These are phyloP conservation scores for Pelargonium fulgidum DNA, from an alignment of 441 rosid genomes.

Conservation along the genomic window DNA sequence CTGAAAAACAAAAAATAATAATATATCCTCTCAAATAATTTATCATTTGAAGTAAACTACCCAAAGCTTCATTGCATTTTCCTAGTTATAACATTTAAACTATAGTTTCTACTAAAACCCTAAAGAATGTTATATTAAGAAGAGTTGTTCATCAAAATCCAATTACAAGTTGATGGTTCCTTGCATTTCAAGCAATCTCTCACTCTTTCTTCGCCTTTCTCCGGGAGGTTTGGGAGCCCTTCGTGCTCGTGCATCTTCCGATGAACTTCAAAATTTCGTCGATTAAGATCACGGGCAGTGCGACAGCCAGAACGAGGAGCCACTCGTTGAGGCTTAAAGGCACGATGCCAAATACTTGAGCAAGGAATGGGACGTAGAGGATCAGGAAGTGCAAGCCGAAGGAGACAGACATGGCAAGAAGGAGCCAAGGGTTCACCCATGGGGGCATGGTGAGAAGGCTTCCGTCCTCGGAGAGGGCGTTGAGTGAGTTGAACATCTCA, in stretches of 20 bases:
- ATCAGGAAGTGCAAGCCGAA: constrained; percentile 84
- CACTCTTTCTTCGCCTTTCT: background rate
- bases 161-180: background rate
- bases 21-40: no score
- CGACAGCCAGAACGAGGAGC: constrained; percentile 68
- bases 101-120: no score
- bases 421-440: constrained; percentile 88
- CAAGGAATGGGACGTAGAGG: constrained; percentile 75
- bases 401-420: constrained; percentile 72
- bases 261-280: constrained; percentile 75
- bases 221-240: background rate
- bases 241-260: constrained; percentile 51
- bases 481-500: constrained; percentile 94
- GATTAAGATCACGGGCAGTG: constrained; percentile 72
- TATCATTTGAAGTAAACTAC: no score
- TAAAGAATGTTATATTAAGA: background rate
- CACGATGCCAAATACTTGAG: constrained; percentile 69
- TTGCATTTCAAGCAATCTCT: background rate
- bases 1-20: no score
- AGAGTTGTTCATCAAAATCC: background rate
- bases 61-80: no score
- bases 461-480: constrained; percentile 85
- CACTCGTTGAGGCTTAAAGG: constrained; percentile 84
- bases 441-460: constrained; percentile 85
- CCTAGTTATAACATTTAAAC: no score